Evolutionary conservation across 257 asterid genomes (phyloP).

Genomic region (Linderniella brevidens): DNA sequence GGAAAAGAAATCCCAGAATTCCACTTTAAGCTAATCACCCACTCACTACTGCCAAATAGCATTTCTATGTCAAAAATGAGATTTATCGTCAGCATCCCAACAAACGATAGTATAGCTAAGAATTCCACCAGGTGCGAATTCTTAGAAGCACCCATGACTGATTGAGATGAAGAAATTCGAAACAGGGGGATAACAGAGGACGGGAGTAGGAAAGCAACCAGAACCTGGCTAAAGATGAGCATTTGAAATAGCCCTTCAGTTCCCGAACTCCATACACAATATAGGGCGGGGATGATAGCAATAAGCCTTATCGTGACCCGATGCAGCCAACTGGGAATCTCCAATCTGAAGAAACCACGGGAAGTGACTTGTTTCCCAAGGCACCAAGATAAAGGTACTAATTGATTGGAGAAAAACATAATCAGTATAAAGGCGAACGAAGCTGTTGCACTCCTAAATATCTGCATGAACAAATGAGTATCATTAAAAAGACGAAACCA

Average conservation of each 20-base stretch:
- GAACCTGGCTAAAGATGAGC: slow-evolving; percentile 64
- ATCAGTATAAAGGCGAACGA: slow-evolving; percentile 39
- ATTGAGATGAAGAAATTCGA: slow-evolving; percentile 70
- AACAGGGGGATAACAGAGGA: slow-evolving; percentile 81
- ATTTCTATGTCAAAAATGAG: slow-evolving; percentile 64
- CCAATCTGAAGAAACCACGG: slow-evolving; percentile 47
- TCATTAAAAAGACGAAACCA: slow-evolving; percentile 5
- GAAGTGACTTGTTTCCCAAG: slow-evolving; percentile 45
- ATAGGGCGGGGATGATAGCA: slow-evolving; percentile 78
- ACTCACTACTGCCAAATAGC: slow-evolving; percentile 80
- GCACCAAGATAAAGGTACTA: slow-evolving; percentile 67
- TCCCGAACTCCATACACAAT: slow-evolving; percentile 69
- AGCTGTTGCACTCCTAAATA: slow-evolving; percentile 47
- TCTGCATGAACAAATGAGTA: slow-evolving; percentile 32
- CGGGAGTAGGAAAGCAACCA: slow-evolving; percentile 83
- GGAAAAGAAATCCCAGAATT: slow-evolving; percentile 45
- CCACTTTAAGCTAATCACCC: slow-evolving; percentile 80
- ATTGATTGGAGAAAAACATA: slow-evolving; percentile 58
- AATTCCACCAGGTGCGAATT: slow-evolving; percentile 47
- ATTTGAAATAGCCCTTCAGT: slow-evolving; percentile 83
- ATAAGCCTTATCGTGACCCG: slow-evolving; percentile 67
- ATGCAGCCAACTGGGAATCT: slow-evolving; percentile 90
- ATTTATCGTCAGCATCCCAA: slow-evolving; percentile 61
- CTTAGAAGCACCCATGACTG: slow-evolving; percentile 62
- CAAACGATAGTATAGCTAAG: slow-evolving; percentile 35